Evolutionary conservation across 2,329 filamentous ascomycete species (phyloP).

Genomic region (Ascochyta koolunga): DNA sequence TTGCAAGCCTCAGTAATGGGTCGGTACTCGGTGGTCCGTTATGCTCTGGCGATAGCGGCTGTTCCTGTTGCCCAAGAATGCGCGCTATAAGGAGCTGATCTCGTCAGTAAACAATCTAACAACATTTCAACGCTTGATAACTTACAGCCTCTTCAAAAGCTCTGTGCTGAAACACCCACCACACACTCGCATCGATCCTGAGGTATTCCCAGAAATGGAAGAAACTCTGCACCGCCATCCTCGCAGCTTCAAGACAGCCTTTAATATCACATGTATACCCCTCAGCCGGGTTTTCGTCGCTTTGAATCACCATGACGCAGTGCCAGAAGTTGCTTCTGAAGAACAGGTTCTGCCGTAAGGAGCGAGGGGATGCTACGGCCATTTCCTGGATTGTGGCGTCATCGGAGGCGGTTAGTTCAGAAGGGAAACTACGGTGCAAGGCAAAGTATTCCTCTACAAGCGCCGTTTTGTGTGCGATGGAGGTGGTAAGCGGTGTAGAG

Average conservation of each 20-base stretch:
- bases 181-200: constrained; percentile 74
- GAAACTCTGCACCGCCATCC: constrained; percentile 75
- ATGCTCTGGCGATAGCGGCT: constrained; percentile 34
- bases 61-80: constrained; percentile 46
- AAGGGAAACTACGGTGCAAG: constrained; percentile 75
- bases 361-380: constrained; percentile 66
- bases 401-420: constrained; percentile 72
- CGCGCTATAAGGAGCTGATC: constrained; percentile 48
- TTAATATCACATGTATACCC: constrained; percentile 63
- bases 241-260: constrained; percentile 74
- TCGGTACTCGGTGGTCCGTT: constrained; percentile 38
- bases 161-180: constrained; percentile 85
- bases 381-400: constrained; percentile 63
- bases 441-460: constrained; percentile 72
- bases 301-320: constrained; percentile 79
- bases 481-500: constrained; percentile 72
- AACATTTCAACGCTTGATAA: constrained; percentile 35
- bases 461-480: constrained; percentile 70
- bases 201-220: constrained; percentile 75
- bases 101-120: neutral
- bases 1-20: constrained; percentile 47
- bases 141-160: constrained; percentile 79
- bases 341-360: constrained; percentile 76
- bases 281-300: constrained; percentile 67
- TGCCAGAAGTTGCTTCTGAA: constrained; percentile 84